Percentiles rank a stretch among this genome's conserved stretches.
Evolutionary conservation across 345 rosid genomes (phyloP).

Genomic region (Stellera chamaejasme): DNA sequence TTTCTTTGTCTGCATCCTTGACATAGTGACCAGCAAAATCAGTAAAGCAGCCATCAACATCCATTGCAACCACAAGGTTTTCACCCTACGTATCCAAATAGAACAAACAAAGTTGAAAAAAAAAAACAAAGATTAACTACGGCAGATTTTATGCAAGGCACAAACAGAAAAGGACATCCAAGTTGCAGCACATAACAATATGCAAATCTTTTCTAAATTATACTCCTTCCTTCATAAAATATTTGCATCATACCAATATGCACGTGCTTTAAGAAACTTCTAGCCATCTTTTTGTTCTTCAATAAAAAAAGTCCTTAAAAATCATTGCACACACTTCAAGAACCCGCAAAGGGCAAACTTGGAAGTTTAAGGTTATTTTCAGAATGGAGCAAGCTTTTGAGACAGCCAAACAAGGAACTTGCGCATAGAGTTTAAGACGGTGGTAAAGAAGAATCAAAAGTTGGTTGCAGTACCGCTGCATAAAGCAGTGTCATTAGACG

Average conservation of each 20-base stretch:
- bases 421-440: too few relatives aligned
- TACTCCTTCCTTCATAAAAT: not conserved
- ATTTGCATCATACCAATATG: too few relatives aligned
- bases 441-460: not conserved
- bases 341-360: too few relatives aligned
- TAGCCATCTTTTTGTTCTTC: too few relatives aligned
- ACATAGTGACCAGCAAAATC: constrained; percentile 73
- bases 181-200: not conserved
- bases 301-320: too few relatives aligned
- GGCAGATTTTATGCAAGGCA: not conserved
- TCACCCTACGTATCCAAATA: constrained; percentile 45
- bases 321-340: too few relatives aligned
- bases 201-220: not conserved
- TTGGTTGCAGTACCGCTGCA: not conserved
- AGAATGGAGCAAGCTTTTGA: too few relatives aligned
- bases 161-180: too few relatives aligned
- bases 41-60: constrained; percentile 85
- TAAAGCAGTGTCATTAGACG: not conserved
- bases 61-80: constrained; percentile 77
- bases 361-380: too few relatives aligned
- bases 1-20: constrained; percentile 89
- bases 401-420: too few relatives aligned
- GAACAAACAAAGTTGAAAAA: not conserved
- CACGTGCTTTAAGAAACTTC: too few relatives aligned
- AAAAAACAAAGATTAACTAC: not conserved